Evolutionary conservation across 768 basidiomycete species (phyloP).

Genomic region (Nevesoporus exiguus): DNA sequence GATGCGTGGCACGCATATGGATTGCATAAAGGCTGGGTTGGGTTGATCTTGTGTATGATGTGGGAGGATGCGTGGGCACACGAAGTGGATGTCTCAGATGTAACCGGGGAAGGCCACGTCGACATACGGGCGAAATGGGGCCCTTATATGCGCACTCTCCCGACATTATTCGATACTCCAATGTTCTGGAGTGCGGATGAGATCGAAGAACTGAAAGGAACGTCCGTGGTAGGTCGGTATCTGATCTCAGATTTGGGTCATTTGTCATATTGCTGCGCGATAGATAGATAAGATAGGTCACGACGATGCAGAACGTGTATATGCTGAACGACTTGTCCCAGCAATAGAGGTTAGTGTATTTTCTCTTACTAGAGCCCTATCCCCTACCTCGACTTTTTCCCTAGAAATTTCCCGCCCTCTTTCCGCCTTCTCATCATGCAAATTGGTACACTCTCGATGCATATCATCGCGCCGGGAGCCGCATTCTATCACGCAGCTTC

Average conservation of each 20-base stretch:
- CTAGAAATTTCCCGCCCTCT: conserved; percentile 73
- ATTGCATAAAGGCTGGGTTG: conserved; percentile 76
- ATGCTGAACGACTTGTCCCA: conserved; percentile 61
- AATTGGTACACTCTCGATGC: conserved; percentile 61
- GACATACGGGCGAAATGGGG: conserved; percentile 18
- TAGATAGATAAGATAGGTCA: conserved; percentile 80
- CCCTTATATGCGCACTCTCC: conserved; percentile 45
- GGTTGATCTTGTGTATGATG: conserved; percentile 92
- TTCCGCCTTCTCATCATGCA: conserved; percentile 45
- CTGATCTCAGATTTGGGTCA: not conserved
- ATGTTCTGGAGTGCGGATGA: conserved; percentile 91
- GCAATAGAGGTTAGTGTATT: conserved; percentile 55
- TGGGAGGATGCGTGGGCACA: conserved; percentile 76
- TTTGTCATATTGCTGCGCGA: not conserved
- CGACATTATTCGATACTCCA: conserved; percentile 74
- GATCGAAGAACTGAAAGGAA: conserved; percentile 71
- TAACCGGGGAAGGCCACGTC: not conserved
- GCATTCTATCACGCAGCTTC: conserved; percentile 92
- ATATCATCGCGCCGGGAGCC: conserved; percentile 88
- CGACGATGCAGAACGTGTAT: conserved; percentile 75
- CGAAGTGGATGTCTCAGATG: conserved; percentile 49
- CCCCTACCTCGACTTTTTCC: not conserved
- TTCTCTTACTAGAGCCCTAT: not conserved
- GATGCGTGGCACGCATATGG: conserved; percentile 59
- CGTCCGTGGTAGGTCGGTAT: conserved; percentile 77